phyloP scores from a whole-genome alignment of 495 filamentous ascomycete genomes.

The Pseudoneurospora amorphoporcata region DNA sequence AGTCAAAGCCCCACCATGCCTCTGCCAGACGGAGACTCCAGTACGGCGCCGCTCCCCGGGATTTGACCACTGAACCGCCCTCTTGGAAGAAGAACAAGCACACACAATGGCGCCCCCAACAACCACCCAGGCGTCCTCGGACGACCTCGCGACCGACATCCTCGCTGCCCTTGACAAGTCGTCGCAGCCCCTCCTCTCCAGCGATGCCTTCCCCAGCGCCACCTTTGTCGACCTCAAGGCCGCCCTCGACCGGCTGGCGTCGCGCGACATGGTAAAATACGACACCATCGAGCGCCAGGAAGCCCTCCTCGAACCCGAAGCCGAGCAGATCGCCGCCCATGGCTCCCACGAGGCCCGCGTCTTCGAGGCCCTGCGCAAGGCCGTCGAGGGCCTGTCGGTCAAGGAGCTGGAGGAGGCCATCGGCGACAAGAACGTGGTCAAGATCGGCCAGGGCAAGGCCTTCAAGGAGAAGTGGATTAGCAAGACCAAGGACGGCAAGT shows the following conservation, averaged over 20 bases:
- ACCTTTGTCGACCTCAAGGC: slow-evolving; percentile 69
- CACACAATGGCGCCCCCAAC: background rate
- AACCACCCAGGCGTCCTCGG: slow-evolving; percentile 11
- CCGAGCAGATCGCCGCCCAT: slow-evolving; percentile 62
- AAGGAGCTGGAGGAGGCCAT: slow-evolving; percentile 61
- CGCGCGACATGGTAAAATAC: slow-evolving; percentile 77
- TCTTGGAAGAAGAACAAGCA: background rate
- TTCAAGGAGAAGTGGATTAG: slow-evolving; percentile 96
- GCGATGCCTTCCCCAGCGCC: slow-evolving; percentile 63
- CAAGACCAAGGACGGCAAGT: slow-evolving; percentile 61
- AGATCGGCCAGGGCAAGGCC: slow-evolving; percentile 88
- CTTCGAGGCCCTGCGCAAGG: slow-evolving; percentile 71
- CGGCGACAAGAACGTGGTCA: slow-evolving; percentile 75
- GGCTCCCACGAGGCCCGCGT: slow-evolving; percentile 94
- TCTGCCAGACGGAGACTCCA: background rate
- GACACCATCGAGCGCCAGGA: slow-evolving; percentile 72
- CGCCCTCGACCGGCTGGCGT: slow-evolving; percentile 73
- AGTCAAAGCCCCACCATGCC: background rate
- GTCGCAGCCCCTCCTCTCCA: slow-evolving; percentile 54
- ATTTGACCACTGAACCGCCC: background rate
- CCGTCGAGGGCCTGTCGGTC: slow-evolving; percentile 70
- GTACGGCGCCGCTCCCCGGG: background rate
- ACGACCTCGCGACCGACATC: slow-evolving; percentile 54
- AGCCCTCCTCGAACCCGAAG: slow-evolving; percentile 69
- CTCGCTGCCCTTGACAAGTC: slow-evolving; percentile 54